These are phyloP conservation scores for Aspergillus chevalieri DNA, from an alignment of 2,329 filamentous ascomycete species.

Conservation along the genomic window DNA sequence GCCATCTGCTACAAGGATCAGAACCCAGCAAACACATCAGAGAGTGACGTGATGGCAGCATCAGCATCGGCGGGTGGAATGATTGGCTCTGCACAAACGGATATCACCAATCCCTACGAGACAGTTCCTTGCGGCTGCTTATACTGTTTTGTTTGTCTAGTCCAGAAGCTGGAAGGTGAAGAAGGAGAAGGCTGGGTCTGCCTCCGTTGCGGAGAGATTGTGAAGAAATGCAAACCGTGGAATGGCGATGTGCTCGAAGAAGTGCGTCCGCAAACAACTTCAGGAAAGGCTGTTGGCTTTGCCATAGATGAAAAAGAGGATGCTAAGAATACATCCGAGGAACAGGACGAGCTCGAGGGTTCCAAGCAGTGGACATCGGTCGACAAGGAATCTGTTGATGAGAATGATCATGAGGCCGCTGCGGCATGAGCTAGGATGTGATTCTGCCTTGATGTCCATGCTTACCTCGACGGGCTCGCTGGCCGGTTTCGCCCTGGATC, in stretches of 20 bases:
- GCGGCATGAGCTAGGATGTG: neutral
- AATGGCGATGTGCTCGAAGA: constrained; percentile 70
- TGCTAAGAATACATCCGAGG: constrained; percentile 5
- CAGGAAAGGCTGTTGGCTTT: constrained; percentile 39
- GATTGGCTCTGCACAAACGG: constrained; percentile 80
- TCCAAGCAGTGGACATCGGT: constrained; percentile 34
- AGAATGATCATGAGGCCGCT: neutral
- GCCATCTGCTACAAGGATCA: constrained; percentile 96
- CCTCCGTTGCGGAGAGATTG: constrained; percentile 74
- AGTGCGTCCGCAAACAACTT: constrained; percentile 25
- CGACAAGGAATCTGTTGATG: constrained; percentile 22
- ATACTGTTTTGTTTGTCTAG: constrained; percentile 95
- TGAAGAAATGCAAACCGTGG: constrained; percentile 87
- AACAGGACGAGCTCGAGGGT: constrained; percentile 27
- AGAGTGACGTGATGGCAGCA: constrained; percentile 69
- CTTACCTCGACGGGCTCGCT: no score
- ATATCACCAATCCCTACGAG: constrained; percentile 95
- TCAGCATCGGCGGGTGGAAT: constrained; percentile 65
- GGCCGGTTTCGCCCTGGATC: no score
- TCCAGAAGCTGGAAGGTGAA: constrained; percentile 80
- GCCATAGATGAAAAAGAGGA: constrained; percentile 24
- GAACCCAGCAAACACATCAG: constrained; percentile 64
- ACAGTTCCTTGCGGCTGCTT: constrained; percentile 81
- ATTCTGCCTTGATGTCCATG: neutral
- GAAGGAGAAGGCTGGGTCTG: constrained; percentile 94